phyloP scores from a whole-genome alignment of 164 flowering plant genomes.

The Dillenia turbinata region DNA sequence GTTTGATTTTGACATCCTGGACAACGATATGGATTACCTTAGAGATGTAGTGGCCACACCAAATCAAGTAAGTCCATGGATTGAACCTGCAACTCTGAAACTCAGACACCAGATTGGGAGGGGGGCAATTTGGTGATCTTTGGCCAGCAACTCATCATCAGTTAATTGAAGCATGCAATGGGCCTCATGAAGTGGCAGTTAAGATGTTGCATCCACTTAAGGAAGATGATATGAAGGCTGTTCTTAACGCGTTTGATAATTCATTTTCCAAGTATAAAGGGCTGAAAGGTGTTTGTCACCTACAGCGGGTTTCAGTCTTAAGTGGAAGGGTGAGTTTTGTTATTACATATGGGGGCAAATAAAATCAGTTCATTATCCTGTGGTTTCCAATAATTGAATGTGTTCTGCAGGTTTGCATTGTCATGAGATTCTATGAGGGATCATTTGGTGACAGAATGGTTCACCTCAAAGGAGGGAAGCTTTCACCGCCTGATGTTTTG shows the following conservation, averaged over 20 bases:
- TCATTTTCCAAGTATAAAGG: constrained; percentile 46
- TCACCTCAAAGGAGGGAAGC: constrained; percentile 61
- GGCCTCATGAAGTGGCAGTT: constrained; percentile 82
- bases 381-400: too few species aligned
- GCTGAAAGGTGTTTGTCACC: constrained; percentile 48
- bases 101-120: constrained; percentile 82
- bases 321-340: constrained; percentile 51
- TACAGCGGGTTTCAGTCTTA: constrained; percentile 64
- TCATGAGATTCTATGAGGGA: constrained; percentile 88
- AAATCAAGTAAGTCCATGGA: constrained; percentile 44
- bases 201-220: constrained; percentile 69
- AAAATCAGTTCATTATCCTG: too few species aligned
- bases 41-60: constrained; percentile 59
- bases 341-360: too few species aligned
- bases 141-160: constrained; percentile 89
- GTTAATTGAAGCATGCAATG: constrained; percentile 60
- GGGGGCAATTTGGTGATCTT: constrained; percentile 83
- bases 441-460: constrained; percentile 81
- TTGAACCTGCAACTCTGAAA: constrained; percentile 63
- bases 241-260: constrained; percentile 49
- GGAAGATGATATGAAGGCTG: constrained; percentile 40
- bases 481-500: constrained; percentile 59
- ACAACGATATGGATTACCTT: constrained; percentile 52
- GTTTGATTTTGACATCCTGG: constrained; percentile 68
- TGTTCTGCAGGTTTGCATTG: constrained; percentile 54